Conservation (phyloP, 805 yeast species). For the Schwanniomyces pseudopolymorphus region DNA sequence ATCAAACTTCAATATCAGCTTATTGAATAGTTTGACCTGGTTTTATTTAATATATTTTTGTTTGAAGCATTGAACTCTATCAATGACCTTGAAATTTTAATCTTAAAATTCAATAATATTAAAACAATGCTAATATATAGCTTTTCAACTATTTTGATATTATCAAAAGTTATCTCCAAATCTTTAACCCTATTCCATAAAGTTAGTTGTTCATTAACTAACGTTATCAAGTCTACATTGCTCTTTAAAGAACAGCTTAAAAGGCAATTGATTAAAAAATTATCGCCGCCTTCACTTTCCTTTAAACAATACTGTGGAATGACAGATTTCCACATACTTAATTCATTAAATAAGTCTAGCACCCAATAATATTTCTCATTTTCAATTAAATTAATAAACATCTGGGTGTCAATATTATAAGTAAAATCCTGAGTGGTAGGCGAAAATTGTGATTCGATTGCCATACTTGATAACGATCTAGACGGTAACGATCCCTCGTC, state of each 20-base stretch:
- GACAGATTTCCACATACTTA: conserved; percentile 35
- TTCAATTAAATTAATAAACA: conserved; percentile 25
- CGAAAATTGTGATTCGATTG: background rate
- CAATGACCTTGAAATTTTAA: conserved; percentile 12
- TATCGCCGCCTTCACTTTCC: conserved; percentile 10
- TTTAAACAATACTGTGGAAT: conserved; percentile 33
- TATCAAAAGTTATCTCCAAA: conserved; percentile 8
- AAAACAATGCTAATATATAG: conserved; percentile 30
- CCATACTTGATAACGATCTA: background rate
- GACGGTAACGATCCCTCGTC: conserved; percentile 5
- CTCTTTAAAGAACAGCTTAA: conserved; percentile 25
- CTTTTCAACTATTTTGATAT: conserved; percentile 24
- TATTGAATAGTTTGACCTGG: conserved; percentile 32
- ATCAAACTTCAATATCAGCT: conserved; percentile 20
- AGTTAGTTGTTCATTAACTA: conserved; percentile 20
- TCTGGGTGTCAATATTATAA: conserved; percentile 15
- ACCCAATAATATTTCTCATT: conserved; percentile 38
- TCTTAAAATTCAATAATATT: conserved; percentile 22
- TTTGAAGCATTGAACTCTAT: conserved; percentile 9
- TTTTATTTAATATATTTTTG: conserved; percentile 23
- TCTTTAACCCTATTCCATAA: conserved; percentile 20
- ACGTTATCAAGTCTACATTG: conserved; percentile 5
- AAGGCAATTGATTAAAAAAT: conserved; percentile 29
- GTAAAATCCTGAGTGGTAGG: conserved; percentile 6
- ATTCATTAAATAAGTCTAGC: conserved; percentile 40